Evolutionary conservation across 208 protist species (phyloP).

Genomic region (Trypanosoma caninum): DNA sequence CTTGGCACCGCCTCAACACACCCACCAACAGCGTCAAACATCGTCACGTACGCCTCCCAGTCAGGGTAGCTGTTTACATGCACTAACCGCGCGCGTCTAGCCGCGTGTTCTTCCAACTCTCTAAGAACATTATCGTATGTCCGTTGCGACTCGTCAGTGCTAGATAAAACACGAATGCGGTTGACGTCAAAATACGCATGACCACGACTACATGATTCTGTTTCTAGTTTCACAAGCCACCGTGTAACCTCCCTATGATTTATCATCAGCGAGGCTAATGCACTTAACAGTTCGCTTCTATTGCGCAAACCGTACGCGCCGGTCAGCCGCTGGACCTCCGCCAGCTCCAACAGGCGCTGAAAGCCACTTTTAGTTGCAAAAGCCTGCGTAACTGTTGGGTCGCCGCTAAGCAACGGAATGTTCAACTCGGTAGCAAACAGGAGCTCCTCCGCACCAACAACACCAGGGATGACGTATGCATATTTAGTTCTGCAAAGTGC

Average conservation of each 20-base stretch:
- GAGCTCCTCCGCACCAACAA: conserved; percentile 87
- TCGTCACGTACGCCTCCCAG: conserved; percentile 76
- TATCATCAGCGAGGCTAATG: conserved; percentile 65
- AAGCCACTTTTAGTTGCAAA: conserved; percentile 86
- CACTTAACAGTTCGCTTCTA: conserved; percentile 48
- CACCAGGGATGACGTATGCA: conserved; percentile 82
- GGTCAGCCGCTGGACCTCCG: conserved; percentile 68
- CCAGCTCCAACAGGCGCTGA: conserved; percentile 64
- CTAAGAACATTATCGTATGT: conserved; percentile 35
- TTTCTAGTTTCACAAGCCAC: conserved; percentile 91
- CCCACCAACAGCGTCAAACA: conserved; percentile 78
- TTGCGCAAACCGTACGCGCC: conserved; percentile 58
- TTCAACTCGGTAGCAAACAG: conserved; percentile 75
- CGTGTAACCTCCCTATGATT: conserved; percentile 63
- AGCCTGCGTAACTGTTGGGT: conserved; percentile 70
- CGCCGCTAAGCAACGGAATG: conserved; percentile 75
- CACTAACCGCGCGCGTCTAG: conserved; percentile 74
- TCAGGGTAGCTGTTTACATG: conserved; percentile 67
- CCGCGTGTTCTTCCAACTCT: conserved; percentile 71
- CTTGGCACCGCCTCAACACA: conserved; percentile 85
- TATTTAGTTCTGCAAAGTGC: conserved; percentile 55
- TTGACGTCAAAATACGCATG: conserved; percentile 88
- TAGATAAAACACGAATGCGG: conserved; percentile 58
- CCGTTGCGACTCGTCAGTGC: conserved; percentile 2
- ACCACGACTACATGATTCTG: conserved; percentile 80